Conservation (phyloP, 176 grass and related monocot genomes). For the Oryza longistaminata region DNA sequence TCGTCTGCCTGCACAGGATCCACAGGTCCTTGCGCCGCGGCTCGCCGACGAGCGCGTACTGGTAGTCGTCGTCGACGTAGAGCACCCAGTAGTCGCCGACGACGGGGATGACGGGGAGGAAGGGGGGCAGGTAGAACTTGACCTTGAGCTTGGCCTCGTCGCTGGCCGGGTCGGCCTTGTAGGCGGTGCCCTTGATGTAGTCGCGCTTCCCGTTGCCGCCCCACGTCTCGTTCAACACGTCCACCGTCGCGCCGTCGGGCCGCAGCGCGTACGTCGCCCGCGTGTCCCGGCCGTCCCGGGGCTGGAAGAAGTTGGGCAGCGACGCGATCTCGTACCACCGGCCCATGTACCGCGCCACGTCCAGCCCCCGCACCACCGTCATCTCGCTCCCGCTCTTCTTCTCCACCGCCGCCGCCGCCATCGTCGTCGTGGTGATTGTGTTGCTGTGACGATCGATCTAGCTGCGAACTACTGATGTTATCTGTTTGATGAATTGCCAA, state of each 20-base stretch:
- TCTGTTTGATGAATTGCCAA: neutral
- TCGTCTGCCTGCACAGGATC: conserved; percentile 60
- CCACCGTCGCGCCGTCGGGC: conserved; percentile 70
- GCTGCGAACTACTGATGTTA: neutral
- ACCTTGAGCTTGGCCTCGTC: conserved; percentile 98
- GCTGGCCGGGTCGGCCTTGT: conserved; percentile 65
- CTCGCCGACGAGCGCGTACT: conserved; percentile 69
- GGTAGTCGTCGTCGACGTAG: conserved; percentile 76
- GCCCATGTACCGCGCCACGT: conserved; percentile 83
- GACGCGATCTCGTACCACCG: conserved; percentile 95
- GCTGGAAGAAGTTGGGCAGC: conserved; percentile 74
- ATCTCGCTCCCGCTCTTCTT: conserved; percentile 56
- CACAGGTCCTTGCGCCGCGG: conserved; percentile 62
- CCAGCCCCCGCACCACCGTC: conserved; percentile 66
- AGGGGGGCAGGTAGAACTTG: conserved; percentile 91
- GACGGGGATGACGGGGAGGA: conserved; percentile 86
- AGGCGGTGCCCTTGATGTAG: conserved; percentile 82
- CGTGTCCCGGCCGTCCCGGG: conserved; percentile 67
- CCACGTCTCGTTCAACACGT: conserved; percentile 97
- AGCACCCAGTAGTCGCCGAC: conserved; percentile 93
- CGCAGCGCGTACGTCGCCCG: conserved; percentile 73
- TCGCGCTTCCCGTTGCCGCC: conserved; percentile 47
- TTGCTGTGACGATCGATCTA: neutral
- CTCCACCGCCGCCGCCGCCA: neutral
- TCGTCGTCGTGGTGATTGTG: neutral